phyloP scores from a whole-genome alignment of 352 stramenopile species.

The Phytophthora sojae region DNA sequence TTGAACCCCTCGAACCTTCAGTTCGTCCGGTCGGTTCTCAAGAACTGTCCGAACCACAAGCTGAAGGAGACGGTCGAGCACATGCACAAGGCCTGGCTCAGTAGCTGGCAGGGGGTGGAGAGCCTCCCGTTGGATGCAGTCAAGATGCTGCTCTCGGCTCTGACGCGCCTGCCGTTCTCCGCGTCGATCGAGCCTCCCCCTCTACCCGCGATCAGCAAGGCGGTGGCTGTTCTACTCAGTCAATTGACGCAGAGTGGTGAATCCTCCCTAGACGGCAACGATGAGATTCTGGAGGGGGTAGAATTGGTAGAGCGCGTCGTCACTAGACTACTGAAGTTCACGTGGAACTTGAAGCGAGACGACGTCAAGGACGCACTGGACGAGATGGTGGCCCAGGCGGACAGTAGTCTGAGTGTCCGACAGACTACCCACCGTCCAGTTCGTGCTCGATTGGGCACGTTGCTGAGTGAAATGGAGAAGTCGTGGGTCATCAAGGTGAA shows the following conservation, averaged over 20 bases:
- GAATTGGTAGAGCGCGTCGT: constrained; percentile 55
- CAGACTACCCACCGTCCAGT: constrained; percentile 61
- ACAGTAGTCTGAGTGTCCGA: constrained; percentile 48
- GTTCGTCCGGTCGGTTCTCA: constrained; percentile 56
- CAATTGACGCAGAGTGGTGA: constrained; percentile 21
- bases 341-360: constrained; percentile 62
- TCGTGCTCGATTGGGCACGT: constrained; percentile 43
- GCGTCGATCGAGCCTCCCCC: constrained; percentile 40
- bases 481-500: constrained; percentile 69
- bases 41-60: constrained; percentile 48
- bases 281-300: constrained; percentile 43
- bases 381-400: constrained; percentile 66
- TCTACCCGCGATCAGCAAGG: constrained; percentile 39
- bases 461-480: constrained; percentile 79
- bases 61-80: constrained; percentile 46
- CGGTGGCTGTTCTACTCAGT: constrained; percentile 38
- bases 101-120: constrained; percentile 51
- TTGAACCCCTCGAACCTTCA: constrained; percentile 43
- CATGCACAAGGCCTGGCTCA: constrained; percentile 48
- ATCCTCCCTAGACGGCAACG: constrained; percentile 44
- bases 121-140: constrained; percentile 49
- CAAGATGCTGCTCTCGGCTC: constrained; percentile 47
- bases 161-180: constrained; percentile 62
- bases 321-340: constrained; percentile 70
- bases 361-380: constrained; percentile 65